Evolutionary conservation across 768 basidiomycete species (phyloP), one percentile per base, ranked within the genome.

Genomic region (Lentinula raphanica): DNA sequence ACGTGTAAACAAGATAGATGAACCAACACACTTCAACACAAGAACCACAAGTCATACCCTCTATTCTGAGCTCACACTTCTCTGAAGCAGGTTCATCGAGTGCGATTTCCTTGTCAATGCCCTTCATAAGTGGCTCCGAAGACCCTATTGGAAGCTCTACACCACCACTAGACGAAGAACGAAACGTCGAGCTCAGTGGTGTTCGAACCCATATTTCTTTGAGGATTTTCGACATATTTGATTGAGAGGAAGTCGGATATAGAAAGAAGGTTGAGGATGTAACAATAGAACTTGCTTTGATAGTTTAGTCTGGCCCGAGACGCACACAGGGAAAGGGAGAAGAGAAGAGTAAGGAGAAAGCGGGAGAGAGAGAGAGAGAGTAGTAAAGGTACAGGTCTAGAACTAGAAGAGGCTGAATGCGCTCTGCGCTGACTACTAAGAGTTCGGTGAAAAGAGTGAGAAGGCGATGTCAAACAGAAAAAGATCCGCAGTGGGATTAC

Each of bases 41-140:
- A 32, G 91, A 77, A 7, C 91, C 87, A 64, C 92, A 94, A 0
- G 92, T 93, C 92, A 94, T 94, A 11, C 92, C 92, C 70, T 92
- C 87, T 67, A 94, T 86, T 59, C 88, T 75, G 35, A 94, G 71
- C 69, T 94, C 90, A 65, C 89, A 92, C 73, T 76, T 86, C 56
- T 81, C 82, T 8, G 72, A 68, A 4, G 51, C 63, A 49, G 67
- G 63, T 44, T 63, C 58, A 11, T 66, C 58, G 46, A 72, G 65
- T 58, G 62, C 36, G 54, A 58, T 53, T 58, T 62, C 44, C 54
- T 70, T 67, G 63, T 66, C 64, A 12, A 56, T 31, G 35, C 61
- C 57, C 8, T 65, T 61, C 29, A 67, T 60, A 5, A 68, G 60
- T 12, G 61, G 64, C 35, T 71, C 64, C 25, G 64, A 60, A 11